Evolutionary conservation across 2,329 filamentous ascomycete species (phyloP).

Genomic region (Colletotrichum salicis): DNA sequence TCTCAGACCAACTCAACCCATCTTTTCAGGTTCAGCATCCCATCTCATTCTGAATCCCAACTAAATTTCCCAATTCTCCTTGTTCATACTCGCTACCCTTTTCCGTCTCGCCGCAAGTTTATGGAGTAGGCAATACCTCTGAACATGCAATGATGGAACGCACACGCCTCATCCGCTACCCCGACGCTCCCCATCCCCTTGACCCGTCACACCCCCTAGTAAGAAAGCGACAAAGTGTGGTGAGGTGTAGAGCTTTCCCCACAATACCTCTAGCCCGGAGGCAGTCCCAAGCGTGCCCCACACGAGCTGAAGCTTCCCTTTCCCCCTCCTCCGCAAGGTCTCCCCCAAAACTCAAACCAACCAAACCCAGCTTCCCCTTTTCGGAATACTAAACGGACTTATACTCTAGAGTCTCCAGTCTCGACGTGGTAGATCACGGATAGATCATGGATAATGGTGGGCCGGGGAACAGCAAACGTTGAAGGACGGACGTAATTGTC

Average conservation of each 20-base stretch:
- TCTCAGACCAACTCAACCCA: background rate
- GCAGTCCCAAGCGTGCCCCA: background rate
- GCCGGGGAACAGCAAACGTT: background rate
- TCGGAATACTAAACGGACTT: background rate
- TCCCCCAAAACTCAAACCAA: slow-evolving; percentile 1
- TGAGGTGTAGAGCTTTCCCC: slow-evolving; percentile 17
- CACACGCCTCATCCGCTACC: slow-evolving; percentile 31
- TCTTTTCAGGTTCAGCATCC: background rate
- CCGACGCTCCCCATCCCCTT: slow-evolving; percentile 28
- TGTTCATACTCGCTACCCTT: slow-evolving; percentile 11
- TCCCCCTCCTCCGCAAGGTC: too few species aligned
- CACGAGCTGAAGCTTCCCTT: slow-evolving; percentile 27
- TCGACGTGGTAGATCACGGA: background rate
- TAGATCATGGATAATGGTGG: too few species aligned
- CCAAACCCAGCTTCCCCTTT: background rate
- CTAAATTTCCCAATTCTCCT: background rate
- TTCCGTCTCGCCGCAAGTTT: background rate
- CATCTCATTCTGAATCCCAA: background rate
- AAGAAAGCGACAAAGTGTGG: too few species aligned
- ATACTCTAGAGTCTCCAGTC: background rate
- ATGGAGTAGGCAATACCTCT: background rate
- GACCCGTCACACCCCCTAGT: slow-evolving; percentile 3
- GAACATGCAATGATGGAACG: background rate
- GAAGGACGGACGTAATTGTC: background rate
- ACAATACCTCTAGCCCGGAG: background rate